Conservation (phyloP, 805 yeast genomes). For the Candida maltosa region DNA sequence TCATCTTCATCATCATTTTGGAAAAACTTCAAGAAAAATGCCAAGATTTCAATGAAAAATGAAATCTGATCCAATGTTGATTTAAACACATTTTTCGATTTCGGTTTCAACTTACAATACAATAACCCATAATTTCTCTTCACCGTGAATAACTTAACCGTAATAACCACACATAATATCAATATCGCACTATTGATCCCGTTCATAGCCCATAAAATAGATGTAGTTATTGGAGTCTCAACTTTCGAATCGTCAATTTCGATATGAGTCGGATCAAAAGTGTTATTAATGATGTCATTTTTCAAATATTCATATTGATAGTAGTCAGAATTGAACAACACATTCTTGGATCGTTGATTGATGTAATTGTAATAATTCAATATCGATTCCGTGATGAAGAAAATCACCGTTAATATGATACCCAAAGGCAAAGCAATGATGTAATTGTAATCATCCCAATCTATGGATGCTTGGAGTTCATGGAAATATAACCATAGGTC, state of each 20-base stretch:
- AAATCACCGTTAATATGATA: constrained; percentile 14
- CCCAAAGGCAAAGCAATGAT: constrained; percentile 29
- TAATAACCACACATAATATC: constrained; percentile 2
- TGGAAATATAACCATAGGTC: constrained; percentile 34
- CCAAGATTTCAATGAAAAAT: constrained; percentile 3
- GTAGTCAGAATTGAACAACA: constrained; percentile 33
- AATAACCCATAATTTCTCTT: constrained; percentile 30
- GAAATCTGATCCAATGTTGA: constrained; percentile 4
- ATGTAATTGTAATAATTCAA: constrained; percentile 21
- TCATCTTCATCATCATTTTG: constrained; percentile 4
- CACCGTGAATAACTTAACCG: constrained; percentile 9
- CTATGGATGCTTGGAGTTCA: constrained; percentile 35
- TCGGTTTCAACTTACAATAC: constrained; percentile 23
- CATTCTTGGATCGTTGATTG: constrained; percentile 25
- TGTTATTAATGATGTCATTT: constrained; percentile 1
- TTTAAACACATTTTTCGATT: constrained; percentile 19
- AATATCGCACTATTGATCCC: constrained; percentile 3
- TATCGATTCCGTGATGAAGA: constrained; percentile 9
- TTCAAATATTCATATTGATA: constrained; percentile 30
- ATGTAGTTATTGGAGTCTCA: constrained; percentile 4
- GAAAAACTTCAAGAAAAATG: constrained; percentile 3
- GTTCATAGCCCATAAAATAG: constrained; percentile 7
- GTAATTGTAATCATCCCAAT: constrained; percentile 37
- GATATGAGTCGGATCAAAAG: too few relatives aligned
- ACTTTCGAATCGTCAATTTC: neutral